Evolutionary conservation across 495 filamentous ascomycete species (phyloP).

Genomic region (Xylaria bambusicola): DNA sequence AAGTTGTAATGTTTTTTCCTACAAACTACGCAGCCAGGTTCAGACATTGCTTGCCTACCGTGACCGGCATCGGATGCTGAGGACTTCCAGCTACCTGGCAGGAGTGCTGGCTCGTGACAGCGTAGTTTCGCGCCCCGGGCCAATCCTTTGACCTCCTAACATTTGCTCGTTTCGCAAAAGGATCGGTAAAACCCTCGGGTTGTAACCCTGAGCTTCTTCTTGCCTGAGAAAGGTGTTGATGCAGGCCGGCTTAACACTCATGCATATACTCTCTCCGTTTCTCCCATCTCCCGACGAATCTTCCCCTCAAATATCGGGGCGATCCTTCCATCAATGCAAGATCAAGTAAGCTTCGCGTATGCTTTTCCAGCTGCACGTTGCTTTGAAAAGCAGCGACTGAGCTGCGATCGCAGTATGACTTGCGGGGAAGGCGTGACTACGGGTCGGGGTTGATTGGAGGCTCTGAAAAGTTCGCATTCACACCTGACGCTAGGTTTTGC

Average conservation of each 20-base stretch:
- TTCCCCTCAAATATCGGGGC: not conserved
- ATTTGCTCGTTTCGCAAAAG: not conserved
- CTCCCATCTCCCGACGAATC: not conserved
- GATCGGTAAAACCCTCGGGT: not conserved
- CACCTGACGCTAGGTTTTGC: constrained; percentile 30
- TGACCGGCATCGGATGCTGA: constrained; percentile 10
- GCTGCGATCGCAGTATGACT: not conserved
- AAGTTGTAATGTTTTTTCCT: not conserved
- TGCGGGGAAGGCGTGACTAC: constrained; percentile 20
- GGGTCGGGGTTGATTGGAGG: constrained; percentile 24
- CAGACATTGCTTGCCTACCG: not conserved
- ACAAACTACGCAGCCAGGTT: not conserved
- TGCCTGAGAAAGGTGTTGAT: not conserved
- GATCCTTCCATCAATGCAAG: not conserved
- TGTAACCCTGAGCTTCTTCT: not conserved
- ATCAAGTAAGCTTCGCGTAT: not conserved
- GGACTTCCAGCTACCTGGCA: not conserved
- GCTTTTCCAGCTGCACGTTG: not conserved
- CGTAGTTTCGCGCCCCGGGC: not conserved
- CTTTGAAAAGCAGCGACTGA: not conserved
- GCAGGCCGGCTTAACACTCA: not conserved
- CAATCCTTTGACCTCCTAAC: not conserved
- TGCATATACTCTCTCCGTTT: not conserved
- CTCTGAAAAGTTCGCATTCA: constrained; percentile 25
- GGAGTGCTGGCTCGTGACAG: not conserved